Evolutionary conservation across 169 alveolate genomes (phyloP), one percentile per base, ranked within the genome.

Genomic region (Theileria orientalis): DNA sequence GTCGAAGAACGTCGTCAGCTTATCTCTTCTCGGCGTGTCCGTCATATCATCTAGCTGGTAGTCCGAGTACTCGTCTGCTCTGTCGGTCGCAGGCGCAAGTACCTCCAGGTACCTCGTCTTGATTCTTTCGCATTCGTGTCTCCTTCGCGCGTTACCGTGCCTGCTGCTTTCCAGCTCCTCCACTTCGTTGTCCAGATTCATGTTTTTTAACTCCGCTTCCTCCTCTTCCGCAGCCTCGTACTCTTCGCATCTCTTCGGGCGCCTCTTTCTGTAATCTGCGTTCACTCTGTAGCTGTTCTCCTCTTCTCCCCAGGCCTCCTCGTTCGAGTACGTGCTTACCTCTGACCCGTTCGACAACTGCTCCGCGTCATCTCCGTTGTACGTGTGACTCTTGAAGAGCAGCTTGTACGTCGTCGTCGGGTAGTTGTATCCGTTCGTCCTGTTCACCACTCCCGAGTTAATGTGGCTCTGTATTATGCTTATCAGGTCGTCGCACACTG

Each of bases 241-340:
- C 44, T 67, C 30, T 67, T 64, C 33, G 32, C 63, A 37, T 3
- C 16, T 54, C 54, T 67, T 67, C n/a, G 35, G 69, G 69, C 42
- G 57, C 27, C 69, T 62, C 9, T 51, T 64, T 75, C 57, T 64
- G 32, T 75, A 56, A 42, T 32, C 42, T 46, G 69, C 56, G 21
- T 68, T 68, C 54, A 42, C 59, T 29, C 69, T 64, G 60, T 75
- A 76, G 69, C 69, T 75, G 23, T 49, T 64, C 69, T 68, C 40
- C 0, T 52, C 46, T 49, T 46, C 59, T 13, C 59, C 27, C 21
- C 54, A 68, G 3, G 78, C 84, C 11, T 68, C 59, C 49, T 49
- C 46, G 16, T 68, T 47, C 40, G 69, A 75, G 44, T 75, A 30
- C 46, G 67, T 63, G 3, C 67, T 47, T 19, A 75, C 69, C 67